These are phyloP conservation scores for Penicillium sp. DNA, from an alignment of 2,329 filamentous ascomycete genomes.

Conservation along the genomic window DNA sequence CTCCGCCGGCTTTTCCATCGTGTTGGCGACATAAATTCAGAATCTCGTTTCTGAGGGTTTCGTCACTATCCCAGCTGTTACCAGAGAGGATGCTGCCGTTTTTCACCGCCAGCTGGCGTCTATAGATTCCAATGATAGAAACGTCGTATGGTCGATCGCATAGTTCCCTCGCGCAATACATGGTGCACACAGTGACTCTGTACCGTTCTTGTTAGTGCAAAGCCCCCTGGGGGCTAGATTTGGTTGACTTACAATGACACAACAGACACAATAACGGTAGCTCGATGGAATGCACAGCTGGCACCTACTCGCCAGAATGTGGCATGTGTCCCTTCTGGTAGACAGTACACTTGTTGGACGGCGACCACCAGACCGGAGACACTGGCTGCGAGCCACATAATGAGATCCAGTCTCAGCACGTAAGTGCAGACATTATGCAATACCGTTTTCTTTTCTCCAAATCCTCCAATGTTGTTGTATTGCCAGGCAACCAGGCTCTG, in stretches of 20 bases:
- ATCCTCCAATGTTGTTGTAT: constrained; percentile 33
- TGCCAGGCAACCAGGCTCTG: constrained; percentile 44
- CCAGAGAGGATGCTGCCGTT: constrained; percentile 34
- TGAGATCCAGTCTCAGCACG: constrained; percentile 35
- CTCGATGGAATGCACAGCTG: constrained; percentile 40
- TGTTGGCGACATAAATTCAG: constrained; percentile 38
- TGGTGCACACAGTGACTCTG: constrained; percentile 37
- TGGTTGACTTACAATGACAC: constrained; percentile 34
- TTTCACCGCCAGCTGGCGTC: constrained; percentile 18
- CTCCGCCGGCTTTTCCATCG: constrained; percentile 30
- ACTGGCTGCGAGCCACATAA: constrained; percentile 40
- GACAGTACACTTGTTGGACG: constrained; percentile 37
- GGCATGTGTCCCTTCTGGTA: constrained; percentile 24
- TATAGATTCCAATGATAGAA: constrained; percentile 39
- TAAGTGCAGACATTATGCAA: constrained; percentile 38
- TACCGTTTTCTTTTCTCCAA: constrained; percentile 31
- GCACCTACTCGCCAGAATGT: constrained; percentile 37
- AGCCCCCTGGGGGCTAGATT: not conserved
- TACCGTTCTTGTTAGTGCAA: not conserved
- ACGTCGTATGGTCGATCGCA: constrained; percentile 40
- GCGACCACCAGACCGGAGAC: constrained; percentile 39
- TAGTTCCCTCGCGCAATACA: constrained; percentile 40
- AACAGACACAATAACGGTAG: constrained; percentile 34
- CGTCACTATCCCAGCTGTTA: constrained; percentile 39
- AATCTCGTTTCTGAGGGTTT: constrained; percentile 39